Evolutionary conservation across 2,329 filamentous ascomycete species (phyloP), one percentile per base, ranked within the genome.

Genomic region (Penicillium oxalicum): DNA sequence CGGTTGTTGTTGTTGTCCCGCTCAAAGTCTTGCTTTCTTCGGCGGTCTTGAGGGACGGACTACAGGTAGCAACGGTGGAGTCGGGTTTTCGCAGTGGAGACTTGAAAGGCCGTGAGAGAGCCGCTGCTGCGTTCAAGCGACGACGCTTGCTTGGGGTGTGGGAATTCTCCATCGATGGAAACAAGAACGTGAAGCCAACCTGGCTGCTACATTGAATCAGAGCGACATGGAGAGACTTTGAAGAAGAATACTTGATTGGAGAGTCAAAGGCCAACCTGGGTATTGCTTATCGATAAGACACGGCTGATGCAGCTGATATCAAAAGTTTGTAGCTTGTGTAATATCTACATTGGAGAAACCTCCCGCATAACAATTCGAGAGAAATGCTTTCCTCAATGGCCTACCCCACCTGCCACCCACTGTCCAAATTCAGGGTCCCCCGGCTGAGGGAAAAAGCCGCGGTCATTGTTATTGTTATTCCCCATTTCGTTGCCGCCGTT

Each of bases 21-120:
- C n/a, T 35, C 12, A 4, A 33, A 40, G 33, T 32, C 8, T 7
- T 35, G 39, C n/a, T 35, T 27, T 37, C 8, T 12, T 40, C 34
- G 45, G 48, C 28, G 36, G 54, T 38, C 50, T 48, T 40, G 29
- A 41, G 51, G 13, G 32, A 49, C 13, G 35, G 26, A 28, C 34
- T 35, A 48, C 48, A 42, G 9, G 42, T 40, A 56, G 52, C 27
- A 33, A 52, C 47, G 8, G 50, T 47, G 24, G 61, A 41, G 18
- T 42, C 36, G 11, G 73, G 71, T 34, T 72, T 76, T 56, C 77
- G 79, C 52, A 86, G 77, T 11, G 84, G 86, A 40, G 86, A 88
- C 56, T 84, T 83, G 71, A 89, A 89, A 0, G 86, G 86, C 62
- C 83, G 86, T 53, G 78, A 77, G 41, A 88, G 77, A 5, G 78